Conservation (phyloP, 257 asterid species). For the Ehretia macrophylla region DNA sequence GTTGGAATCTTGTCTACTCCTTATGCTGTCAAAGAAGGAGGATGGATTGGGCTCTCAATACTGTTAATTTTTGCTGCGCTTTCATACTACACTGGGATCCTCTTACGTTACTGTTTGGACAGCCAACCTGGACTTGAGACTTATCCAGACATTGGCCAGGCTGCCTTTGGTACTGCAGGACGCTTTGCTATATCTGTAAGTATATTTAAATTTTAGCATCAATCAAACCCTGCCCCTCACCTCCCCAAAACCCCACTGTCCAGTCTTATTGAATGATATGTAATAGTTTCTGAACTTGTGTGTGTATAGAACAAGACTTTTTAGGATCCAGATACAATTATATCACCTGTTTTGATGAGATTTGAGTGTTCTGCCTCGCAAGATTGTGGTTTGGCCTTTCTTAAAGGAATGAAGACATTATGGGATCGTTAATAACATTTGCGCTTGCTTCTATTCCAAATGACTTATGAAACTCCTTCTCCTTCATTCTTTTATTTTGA, state of each 20-base stretch:
- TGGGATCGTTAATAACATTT: no score
- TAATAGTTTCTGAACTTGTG: no score
- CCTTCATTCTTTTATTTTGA: no score
- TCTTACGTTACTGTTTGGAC: constrained; percentile 74
- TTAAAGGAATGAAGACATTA: no score
- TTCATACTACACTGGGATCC: constrained; percentile 67
- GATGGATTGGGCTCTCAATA: constrained; percentile 25
- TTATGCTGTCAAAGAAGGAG: constrained; percentile 29
- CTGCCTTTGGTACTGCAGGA: constrained; percentile 81
- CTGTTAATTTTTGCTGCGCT: constrained; percentile 20
- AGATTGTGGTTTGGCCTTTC: no score
- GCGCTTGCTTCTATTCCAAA: no score
- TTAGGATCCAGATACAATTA: no score
- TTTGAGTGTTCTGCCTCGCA: neutral
- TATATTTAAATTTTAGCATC: neutral
- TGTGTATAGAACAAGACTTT: no score
- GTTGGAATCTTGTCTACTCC: constrained; percentile 50
- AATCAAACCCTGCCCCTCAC: no score
- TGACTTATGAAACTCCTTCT: no score
- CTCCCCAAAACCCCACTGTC: no score
- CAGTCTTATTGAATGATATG: no score
- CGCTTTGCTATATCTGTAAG: constrained; percentile 80
- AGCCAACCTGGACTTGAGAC: constrained; percentile 94
- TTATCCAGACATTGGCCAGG: constrained; percentile 96
- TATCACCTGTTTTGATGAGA: neutral